Base-by-base conservation (phyloP, 1,284 basidiomycete genomes). In the Omphalotus olearius region DNA sequence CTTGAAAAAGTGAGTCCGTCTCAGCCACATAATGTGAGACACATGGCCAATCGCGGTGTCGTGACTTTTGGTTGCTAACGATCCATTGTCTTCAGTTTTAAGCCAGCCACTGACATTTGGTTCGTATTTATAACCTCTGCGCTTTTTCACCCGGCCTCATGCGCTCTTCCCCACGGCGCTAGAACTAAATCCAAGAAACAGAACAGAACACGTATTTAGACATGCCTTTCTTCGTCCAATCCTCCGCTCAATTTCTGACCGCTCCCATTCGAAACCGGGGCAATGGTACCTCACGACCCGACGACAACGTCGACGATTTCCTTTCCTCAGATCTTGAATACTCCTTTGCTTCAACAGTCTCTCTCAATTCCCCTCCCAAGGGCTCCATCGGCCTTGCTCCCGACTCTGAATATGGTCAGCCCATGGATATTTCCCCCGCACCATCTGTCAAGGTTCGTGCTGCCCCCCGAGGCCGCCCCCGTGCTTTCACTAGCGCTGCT, bases 341-440 rank as follows among this genome's bases (percentile, higher is more conserved):
- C 39, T 91, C 88, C 14, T 91, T 91, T 63, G 86, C 86, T 11
- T 88, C 87, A 25, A 87, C 77, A 56, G 83, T 91, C 66, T 90
- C 88, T 6, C 69, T 91, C 42, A 76, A 86, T 61, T 88, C 87
- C 23, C 85, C 88, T 35, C 72, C 78, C 9, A 74, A 68, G 46
- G 70, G 76, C 25, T 60, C 69, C 51, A 62, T 72, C 51, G 65
- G 69, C 42, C 64, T 83, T 51, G 60, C 74, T 26, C 67, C 73
- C 33, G 76, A 81, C 35, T 67, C 65, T 53, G 73, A 71, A 51
- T 73, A 68, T 55, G 69, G 73, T 38, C 74, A 81, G 56, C 77
- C 84, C 3, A 91, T 91, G 88, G 88, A 91, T 61, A 85, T 90
- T 41, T 90, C 88, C 3, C 88, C 88, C 11, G 77, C 75, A 13